phyloP scores from a whole-genome alignment of 495 filamentous ascomycete species.

The Penicillium manginii region DNA sequence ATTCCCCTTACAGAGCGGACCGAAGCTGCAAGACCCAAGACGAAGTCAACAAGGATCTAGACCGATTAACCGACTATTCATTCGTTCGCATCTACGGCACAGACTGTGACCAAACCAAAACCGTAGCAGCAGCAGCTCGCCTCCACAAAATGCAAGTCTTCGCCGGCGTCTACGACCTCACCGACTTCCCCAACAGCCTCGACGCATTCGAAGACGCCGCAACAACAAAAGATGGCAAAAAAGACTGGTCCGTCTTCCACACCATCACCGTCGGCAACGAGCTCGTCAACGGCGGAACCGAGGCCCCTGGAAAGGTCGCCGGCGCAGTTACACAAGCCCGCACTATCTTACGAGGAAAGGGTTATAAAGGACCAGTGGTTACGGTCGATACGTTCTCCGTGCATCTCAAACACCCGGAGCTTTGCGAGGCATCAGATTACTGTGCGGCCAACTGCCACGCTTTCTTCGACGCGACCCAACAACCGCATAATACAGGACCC shows the following conservation, averaged over 20 bases:
- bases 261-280: slow-evolving; percentile 83
- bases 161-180: slow-evolving; percentile 70
- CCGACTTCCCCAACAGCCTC: slow-evolving; percentile 56
- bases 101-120: slow-evolving; percentile 72
- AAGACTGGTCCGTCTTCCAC: slow-evolving; percentile 66
- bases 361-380: slow-evolving; percentile 75
- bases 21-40: slow-evolving; percentile 66
- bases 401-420: slow-evolving; percentile 62
- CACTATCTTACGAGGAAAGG: slow-evolving; percentile 55
- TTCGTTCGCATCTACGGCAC: slow-evolving; percentile 79
- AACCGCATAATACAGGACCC: slow-evolving; percentile 60
- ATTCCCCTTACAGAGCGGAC: slow-evolving; percentile 72
- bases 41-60: slow-evolving; percentile 67
- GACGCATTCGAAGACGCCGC: slow-evolving; percentile 57
- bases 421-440: slow-evolving; percentile 77
- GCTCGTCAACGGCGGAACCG: slow-evolving; percentile 66
- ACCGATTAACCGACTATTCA: slow-evolving; percentile 53
- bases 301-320: slow-evolving; percentile 53
- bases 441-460: slow-evolving; percentile 82
- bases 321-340: slow-evolving; percentile 61
- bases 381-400: slow-evolving; percentile 79
- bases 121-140: slow-evolving; percentile 61
- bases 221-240: slow-evolving; percentile 28
- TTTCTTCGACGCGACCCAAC: slow-evolving; percentile 73
- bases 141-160: slow-evolving; percentile 67